Conservation (phyloP, 2,329 filamentous ascomycete genomes). For the Colletotrichum aenigma region DNA sequence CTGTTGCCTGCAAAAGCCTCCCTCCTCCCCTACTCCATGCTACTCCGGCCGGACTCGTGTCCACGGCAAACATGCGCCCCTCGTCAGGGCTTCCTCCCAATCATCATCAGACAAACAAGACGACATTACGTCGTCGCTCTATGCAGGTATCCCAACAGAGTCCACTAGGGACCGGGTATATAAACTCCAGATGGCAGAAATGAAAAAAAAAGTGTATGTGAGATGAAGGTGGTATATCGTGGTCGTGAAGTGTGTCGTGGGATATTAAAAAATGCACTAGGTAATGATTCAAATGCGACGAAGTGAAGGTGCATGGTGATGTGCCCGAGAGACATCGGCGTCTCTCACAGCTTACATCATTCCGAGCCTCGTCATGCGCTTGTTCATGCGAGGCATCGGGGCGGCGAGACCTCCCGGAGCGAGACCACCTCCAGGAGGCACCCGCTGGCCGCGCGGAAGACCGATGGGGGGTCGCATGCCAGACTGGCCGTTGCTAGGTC, state of each 20-base stretch:
- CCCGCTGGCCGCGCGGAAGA: conserved; percentile 18
- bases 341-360: conserved; percentile 49
- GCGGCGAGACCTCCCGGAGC: conserved; percentile 8
- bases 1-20: conserved; percentile 2
- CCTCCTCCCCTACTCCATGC: background rate
- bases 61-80: background rate
- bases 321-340: background rate
- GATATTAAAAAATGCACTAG: conserved; percentile 10
- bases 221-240: conserved; percentile 9
- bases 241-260: conserved; percentile 12
- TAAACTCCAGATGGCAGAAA: conserved; percentile 15
- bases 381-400: conserved; percentile 59
- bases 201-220: conserved; percentile 8
- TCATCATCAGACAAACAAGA: background rate
- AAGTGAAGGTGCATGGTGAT: background rate
- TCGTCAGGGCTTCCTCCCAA: background rate
- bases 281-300: background rate
- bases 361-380: conserved; percentile 64
- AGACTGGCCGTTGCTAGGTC: conserved; percentile 16
- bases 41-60: background rate
- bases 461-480: conserved; percentile 20
- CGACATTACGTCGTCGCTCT: background rate
- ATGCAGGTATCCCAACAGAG: conserved; percentile 21
- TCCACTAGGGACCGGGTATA: conserved; percentile 22
- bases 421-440: conserved; percentile 18